Evolutionary conservation across 2,329 filamentous ascomycete species (phyloP).

Genomic region (Huntiella moniliformis): DNA sequence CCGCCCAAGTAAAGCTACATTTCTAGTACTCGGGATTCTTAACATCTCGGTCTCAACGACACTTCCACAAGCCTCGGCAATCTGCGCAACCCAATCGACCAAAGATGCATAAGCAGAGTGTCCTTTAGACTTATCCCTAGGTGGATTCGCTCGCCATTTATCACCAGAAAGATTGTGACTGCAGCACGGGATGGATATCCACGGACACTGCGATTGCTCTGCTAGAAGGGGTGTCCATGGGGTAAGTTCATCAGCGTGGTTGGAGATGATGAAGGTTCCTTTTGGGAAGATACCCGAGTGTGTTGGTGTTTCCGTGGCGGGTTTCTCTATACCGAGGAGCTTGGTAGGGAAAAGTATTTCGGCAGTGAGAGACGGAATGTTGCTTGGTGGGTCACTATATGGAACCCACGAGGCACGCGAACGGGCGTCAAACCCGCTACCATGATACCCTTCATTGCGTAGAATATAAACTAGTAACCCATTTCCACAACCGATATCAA

Average conservation of each 20-base stretch:
- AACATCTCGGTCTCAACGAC: slow-evolving; percentile 66
- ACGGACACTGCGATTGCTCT: slow-evolving; percentile 54
- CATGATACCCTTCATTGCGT: slow-evolving; percentile 57
- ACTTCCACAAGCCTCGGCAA: slow-evolving; percentile 58
- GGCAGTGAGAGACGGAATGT: slow-evolving; percentile 20
- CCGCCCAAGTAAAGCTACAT: slow-evolving; percentile 62
- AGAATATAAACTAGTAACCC: slow-evolving; percentile 76
- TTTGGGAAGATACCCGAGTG: slow-evolving; percentile 48
- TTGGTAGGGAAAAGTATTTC: slow-evolving; percentile 29
- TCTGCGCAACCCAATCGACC: slow-evolving; percentile 53
- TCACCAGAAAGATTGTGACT: slow-evolving; percentile 69
- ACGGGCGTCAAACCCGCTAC: slow-evolving; percentile 88
- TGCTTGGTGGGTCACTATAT: slow-evolving; percentile 28
- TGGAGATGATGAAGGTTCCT: slow-evolving; percentile 83
- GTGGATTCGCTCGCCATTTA: slow-evolving; percentile 47
- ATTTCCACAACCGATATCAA: slow-evolving; percentile 92
- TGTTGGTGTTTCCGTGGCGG: slow-evolving; percentile 12
- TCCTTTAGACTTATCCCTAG: slow-evolving; percentile 23
- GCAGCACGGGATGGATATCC: slow-evolving; percentile 90
- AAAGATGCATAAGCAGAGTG: slow-evolving; percentile 64
- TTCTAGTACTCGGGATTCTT: slow-evolving; percentile 80
- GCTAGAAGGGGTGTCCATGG: slow-evolving; percentile 88
- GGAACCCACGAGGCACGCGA: slow-evolving; percentile 64
- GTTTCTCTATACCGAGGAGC: slow-evolving; percentile 4
- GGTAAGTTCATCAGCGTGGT: slow-evolving; percentile 91